These are phyloP conservation scores for Lepidium aucheri DNA, from an alignment of 345 rosid species.

Conservation along the genomic window DNA sequence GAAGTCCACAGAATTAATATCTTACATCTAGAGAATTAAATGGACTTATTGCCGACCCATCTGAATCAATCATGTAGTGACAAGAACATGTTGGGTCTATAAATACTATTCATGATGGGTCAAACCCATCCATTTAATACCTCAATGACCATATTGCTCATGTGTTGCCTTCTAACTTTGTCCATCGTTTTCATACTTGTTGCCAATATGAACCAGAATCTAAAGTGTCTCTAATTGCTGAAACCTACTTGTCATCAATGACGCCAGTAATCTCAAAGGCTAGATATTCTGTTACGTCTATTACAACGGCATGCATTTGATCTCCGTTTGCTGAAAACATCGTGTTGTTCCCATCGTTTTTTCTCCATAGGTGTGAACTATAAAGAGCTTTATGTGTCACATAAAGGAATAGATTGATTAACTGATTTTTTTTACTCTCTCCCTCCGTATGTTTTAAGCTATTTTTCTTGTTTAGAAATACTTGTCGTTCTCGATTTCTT, in stretches of 20 bases:
- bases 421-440: too few relatives aligned
- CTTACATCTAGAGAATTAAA: not conserved
- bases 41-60: slow-evolving; percentile 8
- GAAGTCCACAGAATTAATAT: slow-evolving; percentile 8
- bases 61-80: slow-evolving; percentile 17
- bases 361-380: too few relatives aligned
- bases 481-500: too few relatives aligned
- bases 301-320: not conserved
- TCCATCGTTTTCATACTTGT: slow-evolving; percentile 18
- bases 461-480: too few relatives aligned
- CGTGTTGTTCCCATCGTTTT: not conserved
- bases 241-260: slow-evolving; percentile 18
- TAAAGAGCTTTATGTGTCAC: too few relatives aligned
- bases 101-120: slow-evolving; percentile 19
- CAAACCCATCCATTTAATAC: slow-evolving; percentile 20
- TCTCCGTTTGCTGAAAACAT: not conserved
- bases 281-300: not conserved
- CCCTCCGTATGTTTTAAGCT: too few relatives aligned
- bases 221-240: slow-evolving; percentile 3
- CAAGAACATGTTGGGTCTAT: slow-evolving; percentile 24
- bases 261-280: not conserved
- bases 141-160: slow-evolving; percentile 11
- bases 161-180: slow-evolving; percentile 6
- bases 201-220: slow-evolving; percentile 17
- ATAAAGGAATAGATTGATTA: too few relatives aligned